Base-by-base conservation (phyloP, 768 basidiomycete species). In the Galerina sulciceps region DNA sequence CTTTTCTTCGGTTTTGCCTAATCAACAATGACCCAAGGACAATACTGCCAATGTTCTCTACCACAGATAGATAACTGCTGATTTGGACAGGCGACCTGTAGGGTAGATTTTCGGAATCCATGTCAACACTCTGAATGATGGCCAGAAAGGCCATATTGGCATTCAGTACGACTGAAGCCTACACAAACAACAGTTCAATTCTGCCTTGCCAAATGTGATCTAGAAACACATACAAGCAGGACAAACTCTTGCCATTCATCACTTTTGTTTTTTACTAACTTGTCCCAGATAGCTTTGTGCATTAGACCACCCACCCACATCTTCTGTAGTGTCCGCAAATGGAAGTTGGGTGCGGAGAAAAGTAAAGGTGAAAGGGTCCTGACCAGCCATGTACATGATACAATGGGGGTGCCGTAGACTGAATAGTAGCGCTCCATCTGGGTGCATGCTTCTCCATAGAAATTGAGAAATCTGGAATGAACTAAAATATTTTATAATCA, bases 121-220 rank as follows among this genome's bases (percentile, higher is more conserved):
- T 67, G 51, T 79, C 75, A 6, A 79, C 70, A 38, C 72, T 77
- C 49, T 76, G 75, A 42, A 88, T 85, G 1, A n/a, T n/a, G n/a
- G 85, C 80, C 15, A 89, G 71, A 61, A 88, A 85, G 0, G 78
- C 81, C 0, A 89, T 82, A 47, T 87, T 86, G 11, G 82, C 83
- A 37, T 81, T 82, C 18, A 88, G 66, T 14, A 88, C 70, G 2
- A 88, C 84, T 1, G 83, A 84, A 1, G 79, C 80, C 85, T 87
- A 42, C 10, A 51, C 15, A 38, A 13, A 45, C 15, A 15, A n/a
- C 2, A 17, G 18, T 18, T 57, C 35, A 50, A 15, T 17, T 35
- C 41, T 36, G 37, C 18, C 37, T n/a, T n/a, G 56, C 38, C 14
- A 20, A 26, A 11, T 18, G 17, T 15, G 5, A 14, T 3, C 26